These are phyloP conservation scores for Helianthus tuberosus DNA, from an alignment of 129 eudicot genomes.

Conservation along the genomic window DNA sequence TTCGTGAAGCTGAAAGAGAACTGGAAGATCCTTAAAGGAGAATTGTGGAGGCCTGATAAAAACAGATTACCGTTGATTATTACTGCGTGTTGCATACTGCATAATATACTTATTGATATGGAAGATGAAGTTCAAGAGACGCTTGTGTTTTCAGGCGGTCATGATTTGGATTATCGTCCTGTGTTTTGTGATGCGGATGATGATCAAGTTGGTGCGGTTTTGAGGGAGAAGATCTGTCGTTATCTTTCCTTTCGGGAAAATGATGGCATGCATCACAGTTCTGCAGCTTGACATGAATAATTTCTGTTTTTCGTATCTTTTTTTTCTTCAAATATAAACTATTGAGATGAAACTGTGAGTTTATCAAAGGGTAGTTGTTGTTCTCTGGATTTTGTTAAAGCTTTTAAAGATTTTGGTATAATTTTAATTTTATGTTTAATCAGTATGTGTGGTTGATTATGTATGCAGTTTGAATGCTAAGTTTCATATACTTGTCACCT, in stretches of 20 bases:
- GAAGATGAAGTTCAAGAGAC: conserved; percentile 59
- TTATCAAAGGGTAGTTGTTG: neutral
- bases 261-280: conserved; percentile 23
- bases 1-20: conserved; percentile 55
- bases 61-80: conserved; percentile 49
- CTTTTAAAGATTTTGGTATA: neutral
- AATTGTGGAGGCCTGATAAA: conserved; percentile 79
- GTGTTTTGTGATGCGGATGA: conserved; percentile 31
- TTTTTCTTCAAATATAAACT: conserved; percentile 19
- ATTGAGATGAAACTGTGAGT: conserved; percentile 21
- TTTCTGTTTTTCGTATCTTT: conserved; percentile 10
- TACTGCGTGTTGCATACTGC: conserved; percentile 64
- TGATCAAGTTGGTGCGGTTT: conserved; percentile 37
- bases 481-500: neutral
- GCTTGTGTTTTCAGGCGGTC: conserved; percentile 28
- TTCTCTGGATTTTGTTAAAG: neutral
- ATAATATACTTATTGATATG: conserved; percentile 66
- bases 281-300: conserved; percentile 17
- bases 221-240: conserved; percentile 51
- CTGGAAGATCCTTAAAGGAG: conserved; percentile 63
- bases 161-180: conserved; percentile 40
- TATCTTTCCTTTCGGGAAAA: conserved; percentile 47
- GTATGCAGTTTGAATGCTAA: conserved; percentile 3
- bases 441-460: neutral
- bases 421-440: conserved; percentile 15